Evolutionary conservation across 1,284 basidiomycete genomes (phyloP).

Genomic region (Sanghuangporus baumii): DNA sequence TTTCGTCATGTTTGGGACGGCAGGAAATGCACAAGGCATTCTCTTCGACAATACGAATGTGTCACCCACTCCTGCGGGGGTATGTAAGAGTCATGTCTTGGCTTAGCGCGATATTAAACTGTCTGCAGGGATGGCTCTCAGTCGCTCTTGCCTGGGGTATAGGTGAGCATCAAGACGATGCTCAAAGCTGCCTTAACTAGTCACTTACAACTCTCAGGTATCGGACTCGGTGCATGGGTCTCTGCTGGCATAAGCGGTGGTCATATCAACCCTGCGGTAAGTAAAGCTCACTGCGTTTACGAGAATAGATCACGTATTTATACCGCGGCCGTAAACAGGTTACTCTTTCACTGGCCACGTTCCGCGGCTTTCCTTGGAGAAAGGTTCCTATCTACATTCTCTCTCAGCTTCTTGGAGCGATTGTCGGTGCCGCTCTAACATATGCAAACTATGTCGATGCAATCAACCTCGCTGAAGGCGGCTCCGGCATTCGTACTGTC

Average conservation of each 20-base stretch:
- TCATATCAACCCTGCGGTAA: conserved; percentile 73
- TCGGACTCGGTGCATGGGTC: conserved; percentile 63
- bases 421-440: conserved; percentile 60
- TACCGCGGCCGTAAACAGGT: conserved; percentile 33
- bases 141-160: conserved; percentile 63
- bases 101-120: neutral
- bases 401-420: conserved; percentile 66
- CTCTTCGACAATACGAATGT: conserved; percentile 49
- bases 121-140: conserved; percentile 48
- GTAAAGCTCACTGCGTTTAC: conserved; percentile 17
- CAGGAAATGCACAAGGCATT: conserved; percentile 58
- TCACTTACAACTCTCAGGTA: conserved; percentile 26
- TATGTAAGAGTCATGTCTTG: conserved; percentile 33
- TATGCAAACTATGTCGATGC: conserved; percentile 77
- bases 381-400: conserved; percentile 72
- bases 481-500: conserved; percentile 52
- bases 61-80: conserved; percentile 51
- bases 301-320: neutral
- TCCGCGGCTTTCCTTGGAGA: conserved; percentile 71
- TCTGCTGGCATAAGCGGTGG: conserved; percentile 66
- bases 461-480: conserved; percentile 67
- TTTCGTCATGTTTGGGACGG: conserved; percentile 60
- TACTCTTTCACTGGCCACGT: conserved; percentile 62
- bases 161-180: conserved; percentile 31
- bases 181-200: neutral